Evolutionary conservation across 2,329 filamentous ascomycete species (phyloP).

Genomic region (Colletotrichum musae): DNA sequence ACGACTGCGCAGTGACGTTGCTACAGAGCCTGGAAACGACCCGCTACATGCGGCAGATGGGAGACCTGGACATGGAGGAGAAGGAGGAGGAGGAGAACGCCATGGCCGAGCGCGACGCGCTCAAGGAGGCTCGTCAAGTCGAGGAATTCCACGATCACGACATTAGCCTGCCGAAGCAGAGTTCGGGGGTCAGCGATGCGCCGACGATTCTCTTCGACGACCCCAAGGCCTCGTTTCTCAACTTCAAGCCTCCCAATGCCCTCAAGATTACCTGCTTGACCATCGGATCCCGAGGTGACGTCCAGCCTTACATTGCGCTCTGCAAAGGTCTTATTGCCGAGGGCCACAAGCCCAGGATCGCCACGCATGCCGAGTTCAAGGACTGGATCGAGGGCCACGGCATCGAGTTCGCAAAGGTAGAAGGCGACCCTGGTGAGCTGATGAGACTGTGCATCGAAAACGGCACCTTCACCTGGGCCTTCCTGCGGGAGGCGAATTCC

Average conservation of each 20-base stretch:
- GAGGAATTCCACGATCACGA: slow-evolving; percentile 67
- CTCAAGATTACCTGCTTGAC: slow-evolving; percentile 93
- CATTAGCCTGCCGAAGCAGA: slow-evolving; percentile 62
- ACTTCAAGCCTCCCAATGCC: slow-evolving; percentile 87
- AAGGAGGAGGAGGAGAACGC: slow-evolving; percentile 80
- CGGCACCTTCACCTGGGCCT: slow-evolving; percentile 95
- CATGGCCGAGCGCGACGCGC: slow-evolving; percentile 83
- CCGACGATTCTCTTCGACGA: slow-evolving; percentile 92
- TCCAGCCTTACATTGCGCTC: slow-evolving; percentile 96
- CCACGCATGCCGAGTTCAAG: slow-evolving; percentile 92
- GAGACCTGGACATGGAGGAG: slow-evolving; percentile 76
- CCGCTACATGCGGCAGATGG: slow-evolving; percentile 79
- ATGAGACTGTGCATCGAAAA: slow-evolving; percentile 98
- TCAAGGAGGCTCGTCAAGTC: slow-evolving; percentile 78
- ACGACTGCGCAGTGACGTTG: slow-evolving; percentile 89
- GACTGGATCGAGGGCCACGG: slow-evolving; percentile 92
- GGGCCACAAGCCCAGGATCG: slow-evolving; percentile 88
- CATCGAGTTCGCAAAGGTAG: slow-evolving; percentile 91
- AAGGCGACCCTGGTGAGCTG: slow-evolving; percentile 91
- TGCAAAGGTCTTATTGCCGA: slow-evolving; percentile 92
- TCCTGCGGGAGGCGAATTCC: slow-evolving; percentile 86
- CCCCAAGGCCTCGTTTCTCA: slow-evolving; percentile 86
- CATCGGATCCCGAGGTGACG: slow-evolving; percentile 94
- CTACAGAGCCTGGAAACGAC: slow-evolving; percentile 82
- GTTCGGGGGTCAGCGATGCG: slow-evolving; percentile 66